phyloP scores from a whole-genome alignment of 129 eudicot species.

The Chrysanthemum lavandulifolium region DNA sequence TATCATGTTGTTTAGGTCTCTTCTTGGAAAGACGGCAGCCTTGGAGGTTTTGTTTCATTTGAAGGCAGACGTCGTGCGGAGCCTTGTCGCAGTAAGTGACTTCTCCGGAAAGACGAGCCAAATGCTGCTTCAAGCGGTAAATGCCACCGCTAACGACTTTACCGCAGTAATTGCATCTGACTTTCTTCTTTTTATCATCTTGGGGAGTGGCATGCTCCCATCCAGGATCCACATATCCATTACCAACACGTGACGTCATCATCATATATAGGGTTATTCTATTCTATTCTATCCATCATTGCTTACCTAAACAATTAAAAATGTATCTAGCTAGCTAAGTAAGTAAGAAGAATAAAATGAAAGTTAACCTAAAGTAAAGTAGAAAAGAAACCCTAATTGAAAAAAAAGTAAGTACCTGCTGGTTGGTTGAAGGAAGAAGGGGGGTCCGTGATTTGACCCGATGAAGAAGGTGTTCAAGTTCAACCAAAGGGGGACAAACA shows the following conservation, averaged over 20 bases:
- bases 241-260: constrained; percentile 70
- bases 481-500: too few relatives aligned
- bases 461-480: too few relatives aligned
- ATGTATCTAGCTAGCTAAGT: too few relatives aligned
- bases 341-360: too few relatives aligned
- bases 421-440: too few relatives aligned
- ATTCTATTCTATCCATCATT: too few relatives aligned
- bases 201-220: constrained; percentile 98
- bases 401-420: too few relatives aligned
- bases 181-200: constrained; percentile 91
- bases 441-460: too few relatives aligned
- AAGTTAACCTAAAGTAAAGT: too few relatives aligned
- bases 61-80: constrained; percentile 75
- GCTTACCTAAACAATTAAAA: too few relatives aligned
- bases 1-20: constrained; percentile 37
- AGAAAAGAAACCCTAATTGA: too few relatives aligned
- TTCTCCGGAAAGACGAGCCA: constrained; percentile 94
- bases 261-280: too few relatives aligned
- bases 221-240: constrained; percentile 89
- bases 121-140: constrained; percentile 91
- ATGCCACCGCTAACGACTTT: constrained; percentile 97
- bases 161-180: constrained; percentile 93
- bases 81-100: constrained; percentile 94
- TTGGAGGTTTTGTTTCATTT: constrained; percentile 84
- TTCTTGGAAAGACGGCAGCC: constrained; percentile 74